Evolutionary conservation across 2,329 filamentous ascomycete genomes (phyloP).

Genomic region (Macrophomina pseudophaseolina): DNA sequence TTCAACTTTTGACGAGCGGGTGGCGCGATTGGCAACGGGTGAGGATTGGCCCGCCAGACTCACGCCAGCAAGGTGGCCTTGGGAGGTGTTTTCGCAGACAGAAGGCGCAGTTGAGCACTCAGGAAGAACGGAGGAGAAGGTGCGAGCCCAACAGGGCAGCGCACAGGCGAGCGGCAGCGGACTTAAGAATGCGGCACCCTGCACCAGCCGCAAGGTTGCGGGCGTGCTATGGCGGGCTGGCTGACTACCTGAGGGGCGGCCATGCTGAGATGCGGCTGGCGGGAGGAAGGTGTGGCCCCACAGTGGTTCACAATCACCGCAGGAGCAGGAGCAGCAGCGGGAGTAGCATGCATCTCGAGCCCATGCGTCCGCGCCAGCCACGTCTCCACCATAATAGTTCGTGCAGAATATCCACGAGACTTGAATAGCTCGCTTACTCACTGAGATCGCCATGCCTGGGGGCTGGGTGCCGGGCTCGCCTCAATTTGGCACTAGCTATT

Average conservation of each 20-base stretch:
- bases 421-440: neutral
- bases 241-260: neutral
- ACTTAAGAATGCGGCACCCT: slow-evolving; percentile 7
- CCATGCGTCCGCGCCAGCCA: neutral
- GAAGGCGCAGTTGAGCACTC: neutral
- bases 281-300: neutral
- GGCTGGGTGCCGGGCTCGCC: neutral
- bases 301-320: neutral
- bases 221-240: neutral
- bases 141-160: neutral
- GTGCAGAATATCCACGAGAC: slow-evolving; percentile 1
- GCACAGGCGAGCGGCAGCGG: neutral
- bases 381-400: neutral
- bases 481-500: no score
- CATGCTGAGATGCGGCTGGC: neutral
- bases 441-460: neutral
- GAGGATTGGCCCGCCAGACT: neutral
- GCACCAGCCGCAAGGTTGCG: neutral
- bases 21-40: neutral
- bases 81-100: no score
- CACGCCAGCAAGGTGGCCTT: neutral
- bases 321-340: neutral
- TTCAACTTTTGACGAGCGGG: no score
- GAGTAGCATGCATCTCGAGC: neutral
- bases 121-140: neutral